A percentile compares a stretch with the other conserved stretches of the same genome.
Conservation (phyloP, 2,329 filamentous ascomycete species). For the Fusarium metavorans region DNA sequence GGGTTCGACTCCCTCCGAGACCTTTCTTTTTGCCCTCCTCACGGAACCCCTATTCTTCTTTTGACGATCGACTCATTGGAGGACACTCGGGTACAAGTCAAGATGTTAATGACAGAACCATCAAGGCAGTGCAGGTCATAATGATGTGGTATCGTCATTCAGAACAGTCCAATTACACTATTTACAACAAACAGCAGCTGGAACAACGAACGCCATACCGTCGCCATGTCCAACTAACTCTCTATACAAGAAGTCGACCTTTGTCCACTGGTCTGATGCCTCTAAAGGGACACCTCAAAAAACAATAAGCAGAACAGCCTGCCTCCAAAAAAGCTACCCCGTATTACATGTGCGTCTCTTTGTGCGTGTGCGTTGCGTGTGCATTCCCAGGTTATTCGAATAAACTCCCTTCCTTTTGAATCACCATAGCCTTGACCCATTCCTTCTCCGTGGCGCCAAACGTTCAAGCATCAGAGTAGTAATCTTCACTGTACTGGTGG, state of each 20-base stretch:
- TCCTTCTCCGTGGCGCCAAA: constrained; percentile 25
- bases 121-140: neutral
- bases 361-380: constrained; percentile 22
- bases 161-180: constrained; percentile 34
- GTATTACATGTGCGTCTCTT: constrained; percentile 42
- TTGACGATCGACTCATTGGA: neutral
- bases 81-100: neutral
- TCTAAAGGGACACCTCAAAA: constrained; percentile 21
- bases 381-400: constrained; percentile 31
- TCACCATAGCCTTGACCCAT: constrained; percentile 25
- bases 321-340: constrained; percentile 31
- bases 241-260: constrained; percentile 39
- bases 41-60: neutral
- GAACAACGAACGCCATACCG: constrained; percentile 38
- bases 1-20: constrained; percentile 14
- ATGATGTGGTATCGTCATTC: neutral
- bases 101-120: neutral
- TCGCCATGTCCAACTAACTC: constrained; percentile 36
- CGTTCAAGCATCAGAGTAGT: constrained; percentile 63
- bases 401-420: constrained; percentile 38
- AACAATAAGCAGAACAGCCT: constrained; percentile 35
- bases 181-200: constrained; percentile 32
- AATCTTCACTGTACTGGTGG: constrained; percentile 65
- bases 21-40: constrained; percentile 4
- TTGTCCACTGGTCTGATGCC: constrained; percentile 11